Conservation (phyloP, 2,329 filamentous ascomycete species). For the Arachnomyces sp. region DNA sequence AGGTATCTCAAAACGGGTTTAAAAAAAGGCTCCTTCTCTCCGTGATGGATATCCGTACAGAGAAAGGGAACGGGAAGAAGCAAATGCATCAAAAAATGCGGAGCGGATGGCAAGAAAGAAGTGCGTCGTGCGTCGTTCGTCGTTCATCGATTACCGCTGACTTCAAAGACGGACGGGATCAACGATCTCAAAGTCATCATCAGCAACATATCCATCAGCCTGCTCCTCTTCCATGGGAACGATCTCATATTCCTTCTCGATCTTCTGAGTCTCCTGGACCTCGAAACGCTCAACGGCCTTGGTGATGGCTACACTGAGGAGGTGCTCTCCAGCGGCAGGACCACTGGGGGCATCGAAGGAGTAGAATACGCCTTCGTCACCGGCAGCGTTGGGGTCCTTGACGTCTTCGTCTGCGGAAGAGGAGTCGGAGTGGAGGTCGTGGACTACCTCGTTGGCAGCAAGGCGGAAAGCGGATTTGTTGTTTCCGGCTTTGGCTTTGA, state of each 20-base stretch:
- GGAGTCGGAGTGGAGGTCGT: conserved; percentile 21
- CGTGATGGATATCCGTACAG: not conserved
- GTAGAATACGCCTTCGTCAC: conserved; percentile 45
- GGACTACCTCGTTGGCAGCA: conserved; percentile 28
- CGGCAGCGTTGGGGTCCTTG: conserved; percentile 38
- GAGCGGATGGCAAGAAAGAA: conserved; percentile 1
- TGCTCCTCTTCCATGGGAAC: conserved; percentile 35
- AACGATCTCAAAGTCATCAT: conserved; percentile 37
- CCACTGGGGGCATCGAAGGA: conserved; percentile 46
- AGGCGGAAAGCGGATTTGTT: conserved; percentile 21
- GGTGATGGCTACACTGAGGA: conserved; percentile 49
- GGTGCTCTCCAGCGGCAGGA: conserved; percentile 48
- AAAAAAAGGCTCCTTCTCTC: not conserved
- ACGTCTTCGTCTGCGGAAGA: conserved; percentile 25
- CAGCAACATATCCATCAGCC: conserved; percentile 23
- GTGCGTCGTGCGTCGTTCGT: not conserved
- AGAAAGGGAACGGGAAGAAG: not conserved
- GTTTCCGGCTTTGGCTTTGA: conserved; percentile 14
- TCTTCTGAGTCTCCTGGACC: conserved; percentile 52
- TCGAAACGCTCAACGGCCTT: conserved; percentile 55
- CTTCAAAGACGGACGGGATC: conserved; percentile 24
- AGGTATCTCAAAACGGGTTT: conserved; percentile 3
- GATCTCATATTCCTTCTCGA: conserved; percentile 56
- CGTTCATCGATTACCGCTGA: not conserved
- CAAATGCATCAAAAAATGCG: not conserved